phyloP scores from a whole-genome alignment of 1,284 basidiomycete species.

The Ustilago trichophora region DNA sequence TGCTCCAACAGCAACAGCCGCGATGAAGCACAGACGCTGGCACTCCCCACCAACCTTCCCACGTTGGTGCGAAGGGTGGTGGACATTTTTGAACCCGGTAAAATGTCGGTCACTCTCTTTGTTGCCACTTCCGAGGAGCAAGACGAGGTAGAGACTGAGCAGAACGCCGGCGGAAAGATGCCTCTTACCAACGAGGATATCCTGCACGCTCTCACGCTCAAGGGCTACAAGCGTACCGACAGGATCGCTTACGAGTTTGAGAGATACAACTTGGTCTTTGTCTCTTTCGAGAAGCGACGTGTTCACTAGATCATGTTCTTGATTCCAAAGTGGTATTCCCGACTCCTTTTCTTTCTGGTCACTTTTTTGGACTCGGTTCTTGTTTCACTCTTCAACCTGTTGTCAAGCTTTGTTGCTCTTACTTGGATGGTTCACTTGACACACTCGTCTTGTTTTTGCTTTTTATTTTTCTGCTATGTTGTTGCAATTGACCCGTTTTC shows the following conservation, averaged over 20 bases:
- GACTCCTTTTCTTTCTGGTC: no score
- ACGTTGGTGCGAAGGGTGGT: conserved; percentile 87
- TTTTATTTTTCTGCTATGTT: background rate
- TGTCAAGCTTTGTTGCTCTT: no score
- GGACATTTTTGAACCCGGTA: conserved; percentile 88
- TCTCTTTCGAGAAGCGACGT: conserved; percentile 41
- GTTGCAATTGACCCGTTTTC: no score
- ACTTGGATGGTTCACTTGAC: no score
- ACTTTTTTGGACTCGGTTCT: no score
- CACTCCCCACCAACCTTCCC: conserved; percentile 69
- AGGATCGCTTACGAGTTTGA: conserved; percentile 98
- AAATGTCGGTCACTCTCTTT: conserved; percentile 89
- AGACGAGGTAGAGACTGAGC: conserved; percentile 28
- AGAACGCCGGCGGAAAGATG: conserved; percentile 19
- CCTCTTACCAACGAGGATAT: conserved; percentile 57
- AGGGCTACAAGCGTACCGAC: conserved; percentile 77
- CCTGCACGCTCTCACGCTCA: conserved; percentile 54
- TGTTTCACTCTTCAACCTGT: no score
- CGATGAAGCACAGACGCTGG: conserved; percentile 10
- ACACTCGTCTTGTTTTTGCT: no score
- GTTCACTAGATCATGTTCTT: background rate
- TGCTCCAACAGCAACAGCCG: conserved; percentile 65
- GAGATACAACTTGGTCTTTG: conserved; percentile 87
- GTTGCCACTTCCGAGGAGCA: conserved; percentile 74
- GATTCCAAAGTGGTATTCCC: no score